phyloP scores from a whole-genome alignment of 176 grass and related monocot genomes.

The Oryza rufipogon region DNA sequence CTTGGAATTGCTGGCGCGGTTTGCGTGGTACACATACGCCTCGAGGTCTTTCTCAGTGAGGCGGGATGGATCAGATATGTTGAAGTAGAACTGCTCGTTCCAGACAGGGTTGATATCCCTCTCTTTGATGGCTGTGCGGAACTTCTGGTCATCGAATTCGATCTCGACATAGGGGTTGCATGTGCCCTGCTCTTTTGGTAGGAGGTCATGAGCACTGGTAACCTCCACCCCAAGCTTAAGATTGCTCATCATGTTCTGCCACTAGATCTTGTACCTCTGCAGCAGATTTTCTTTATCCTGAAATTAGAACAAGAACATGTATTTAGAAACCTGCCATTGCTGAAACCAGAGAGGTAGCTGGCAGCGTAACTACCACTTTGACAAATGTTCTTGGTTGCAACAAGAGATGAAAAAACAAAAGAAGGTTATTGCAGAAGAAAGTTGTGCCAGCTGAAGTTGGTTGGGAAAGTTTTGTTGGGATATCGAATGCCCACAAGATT shows the following conservation, averaged over 20 bases:
- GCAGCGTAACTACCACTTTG: slow-evolving; percentile 18
- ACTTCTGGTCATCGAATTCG: slow-evolving; percentile 74
- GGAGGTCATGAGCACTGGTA: slow-evolving; percentile 70
- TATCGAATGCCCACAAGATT: slow-evolving; percentile 40
- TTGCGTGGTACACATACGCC: slow-evolving; percentile 68
- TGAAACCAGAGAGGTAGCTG: slow-evolving; percentile 15
- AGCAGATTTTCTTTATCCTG: slow-evolving; percentile 27
- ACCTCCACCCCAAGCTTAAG: slow-evolving; percentile 83
- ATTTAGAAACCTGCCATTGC: slow-evolving; percentile 4
- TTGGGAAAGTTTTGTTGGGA: slow-evolving; percentile 14
- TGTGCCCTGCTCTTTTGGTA: slow-evolving; percentile 64
- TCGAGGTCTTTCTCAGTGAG: slow-evolving; percentile 61
- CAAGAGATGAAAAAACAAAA: not conserved
- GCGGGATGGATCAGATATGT: slow-evolving; percentile 72
- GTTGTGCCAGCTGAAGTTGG: slow-evolving; percentile 28
- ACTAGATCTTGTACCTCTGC: not conserved
- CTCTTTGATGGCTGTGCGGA: slow-evolving; percentile 73
- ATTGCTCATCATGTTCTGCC: slow-evolving; percentile 50
- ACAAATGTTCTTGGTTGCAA: not conserved
- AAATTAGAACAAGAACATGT: slow-evolving; percentile 18
- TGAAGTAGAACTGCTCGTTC: slow-evolving; percentile 86
- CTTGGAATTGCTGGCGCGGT: slow-evolving; percentile 53
- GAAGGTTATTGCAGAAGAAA: not conserved
- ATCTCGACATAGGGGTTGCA: slow-evolving; percentile 76
- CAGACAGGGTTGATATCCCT: slow-evolving; percentile 73